Conservation (phyloP, 2,329 filamentous ascomycete species). For the Zarea fungicola region DNA sequence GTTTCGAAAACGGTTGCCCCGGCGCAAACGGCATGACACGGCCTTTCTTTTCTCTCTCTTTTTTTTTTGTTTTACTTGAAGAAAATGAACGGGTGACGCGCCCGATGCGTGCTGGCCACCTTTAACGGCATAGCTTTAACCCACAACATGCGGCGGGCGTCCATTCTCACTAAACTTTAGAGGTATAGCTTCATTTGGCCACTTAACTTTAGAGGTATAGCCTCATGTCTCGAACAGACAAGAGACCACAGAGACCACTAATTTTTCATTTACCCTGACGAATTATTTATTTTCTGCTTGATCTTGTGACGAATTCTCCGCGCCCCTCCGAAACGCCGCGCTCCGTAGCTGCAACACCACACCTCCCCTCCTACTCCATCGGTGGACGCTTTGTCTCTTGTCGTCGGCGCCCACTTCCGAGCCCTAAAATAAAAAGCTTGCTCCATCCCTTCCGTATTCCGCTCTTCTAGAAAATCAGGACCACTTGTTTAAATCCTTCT, state of each 20-base stretch:
- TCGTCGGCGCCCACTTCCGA: conserved; percentile 10
- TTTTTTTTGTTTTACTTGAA: background rate
- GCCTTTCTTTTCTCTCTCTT: background rate
- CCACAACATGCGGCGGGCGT: conserved; percentile 1
- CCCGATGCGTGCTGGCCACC: conserved; percentile 6
- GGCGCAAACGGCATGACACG: background rate
- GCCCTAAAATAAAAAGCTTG: conserved; percentile 7
- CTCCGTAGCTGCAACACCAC: background rate
- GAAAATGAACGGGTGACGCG: too few relatives aligned
- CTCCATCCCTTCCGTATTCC: background rate
- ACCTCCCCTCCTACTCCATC: conserved; percentile 1
- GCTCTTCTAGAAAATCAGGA: background rate
- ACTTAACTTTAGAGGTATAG: conserved; percentile 15
- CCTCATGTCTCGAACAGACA: too few relatives aligned
- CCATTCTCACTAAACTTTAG: too few relatives aligned
- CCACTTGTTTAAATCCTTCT: background rate
- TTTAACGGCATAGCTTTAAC: conserved; percentile 15
- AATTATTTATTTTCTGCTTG: background rate
- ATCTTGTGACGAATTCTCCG: conserved; percentile 1
- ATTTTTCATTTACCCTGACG: background rate
- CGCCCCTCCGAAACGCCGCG: conserved; percentile 9
- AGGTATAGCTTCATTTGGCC: background rate
- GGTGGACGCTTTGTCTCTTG: background rate
- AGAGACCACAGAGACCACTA: too few relatives aligned
- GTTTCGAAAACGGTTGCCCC: background rate